Percentiles rank a stretch among this genome's conserved stretches.
phyloP scores from a whole-genome alignment of 306 rosid genomes.

The Cucurbita ficifolia region DNA sequence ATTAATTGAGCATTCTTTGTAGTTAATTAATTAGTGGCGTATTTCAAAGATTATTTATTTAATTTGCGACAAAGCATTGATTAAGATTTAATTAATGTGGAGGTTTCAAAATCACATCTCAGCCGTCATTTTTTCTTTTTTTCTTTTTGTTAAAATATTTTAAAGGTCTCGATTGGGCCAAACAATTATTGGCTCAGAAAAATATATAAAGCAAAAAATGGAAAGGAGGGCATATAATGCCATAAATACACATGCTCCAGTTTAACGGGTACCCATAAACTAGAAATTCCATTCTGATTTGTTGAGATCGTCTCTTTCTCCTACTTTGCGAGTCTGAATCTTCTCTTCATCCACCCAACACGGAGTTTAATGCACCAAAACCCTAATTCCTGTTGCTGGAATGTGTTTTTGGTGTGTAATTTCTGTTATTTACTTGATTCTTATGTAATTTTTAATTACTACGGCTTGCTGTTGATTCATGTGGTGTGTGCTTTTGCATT shows the following conservation, averaged over 20 bases:
- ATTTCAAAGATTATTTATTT: not conserved
- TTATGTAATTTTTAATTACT: not conserved
- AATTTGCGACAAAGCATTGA: not conserved
- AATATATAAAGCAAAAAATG: not conserved
- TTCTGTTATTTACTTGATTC: slow-evolving; percentile 3
- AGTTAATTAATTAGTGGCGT: not conserved
- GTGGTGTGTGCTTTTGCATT: slow-evolving; percentile 4
- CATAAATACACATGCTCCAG: slow-evolving; percentile 3
- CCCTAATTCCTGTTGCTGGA: slow-evolving; percentile 25
- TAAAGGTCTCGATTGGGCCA: not conserved
- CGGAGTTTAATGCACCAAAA: slow-evolving; percentile 27
- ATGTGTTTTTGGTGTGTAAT: slow-evolving; percentile 8
- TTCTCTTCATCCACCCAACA: slow-evolving; percentile 21
- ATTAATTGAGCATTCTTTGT: not conserved
- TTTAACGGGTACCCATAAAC: slow-evolving; percentile 11
- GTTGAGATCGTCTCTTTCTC: slow-evolving; percentile 16
- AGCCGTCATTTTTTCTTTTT: not conserved
- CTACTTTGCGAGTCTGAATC: slow-evolving; percentile 32
- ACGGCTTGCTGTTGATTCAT: slow-evolving; percentile 5
- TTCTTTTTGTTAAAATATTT: not conserved
- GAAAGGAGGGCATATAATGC: not conserved
- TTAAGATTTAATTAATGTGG: not conserved
- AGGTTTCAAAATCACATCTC: not conserved
- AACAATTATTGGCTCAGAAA: slow-evolving; percentile 2
- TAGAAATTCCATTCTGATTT: slow-evolving; percentile 5